Evolutionary conservation across 768 basidiomycete genomes (phyloP).

Genomic region (Sarcomyxa edulis): DNA sequence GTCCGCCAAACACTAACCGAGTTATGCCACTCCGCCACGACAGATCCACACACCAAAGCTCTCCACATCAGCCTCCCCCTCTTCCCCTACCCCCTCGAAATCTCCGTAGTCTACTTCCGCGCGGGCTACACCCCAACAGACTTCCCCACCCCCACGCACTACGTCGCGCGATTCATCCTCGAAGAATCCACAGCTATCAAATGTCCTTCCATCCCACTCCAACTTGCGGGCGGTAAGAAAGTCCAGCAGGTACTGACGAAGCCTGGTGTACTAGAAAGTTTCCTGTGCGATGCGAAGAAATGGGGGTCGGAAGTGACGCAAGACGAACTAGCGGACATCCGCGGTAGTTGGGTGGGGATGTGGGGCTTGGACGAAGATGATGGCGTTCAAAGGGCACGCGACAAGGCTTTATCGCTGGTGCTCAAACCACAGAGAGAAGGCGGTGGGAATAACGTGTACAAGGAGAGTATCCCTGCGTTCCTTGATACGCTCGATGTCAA

Average conservation of each 20-base stretch:
- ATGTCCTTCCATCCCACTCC: constrained; percentile 85
- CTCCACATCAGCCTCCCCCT: constrained; percentile 36
- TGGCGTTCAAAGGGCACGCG: constrained; percentile 49
- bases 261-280: constrained; percentile 68
- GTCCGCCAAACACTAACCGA: constrained; percentile 74
- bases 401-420: constrained; percentile 54
- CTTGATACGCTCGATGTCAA: constrained; percentile 52
- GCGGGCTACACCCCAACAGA: constrained; percentile 84
- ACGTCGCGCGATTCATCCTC: constrained; percentile 68
- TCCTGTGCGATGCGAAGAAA: constrained; percentile 43
- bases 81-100: constrained; percentile 42
- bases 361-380: constrained; percentile 61
- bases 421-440: constrained; percentile 98
- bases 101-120: constrained; percentile 89
- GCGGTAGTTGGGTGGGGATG: constrained; percentile 84
- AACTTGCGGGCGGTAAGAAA: constrained; percentile 96
- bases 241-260: constrained; percentile 84
- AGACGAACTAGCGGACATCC: constrained; percentile 45
- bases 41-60: constrained; percentile 40
- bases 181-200: constrained; percentile 87
- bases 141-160: constrained; percentile 62
- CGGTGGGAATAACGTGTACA: constrained; percentile 95
- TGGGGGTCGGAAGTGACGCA: constrained; percentile 23
- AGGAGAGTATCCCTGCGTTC: constrained; percentile 72
- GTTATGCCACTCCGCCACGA: constrained; percentile 49